phyloP scores from a whole-genome alignment of 2,329 filamentous ascomycete species.

The Calonectria pseudoreteaudii region DNA sequence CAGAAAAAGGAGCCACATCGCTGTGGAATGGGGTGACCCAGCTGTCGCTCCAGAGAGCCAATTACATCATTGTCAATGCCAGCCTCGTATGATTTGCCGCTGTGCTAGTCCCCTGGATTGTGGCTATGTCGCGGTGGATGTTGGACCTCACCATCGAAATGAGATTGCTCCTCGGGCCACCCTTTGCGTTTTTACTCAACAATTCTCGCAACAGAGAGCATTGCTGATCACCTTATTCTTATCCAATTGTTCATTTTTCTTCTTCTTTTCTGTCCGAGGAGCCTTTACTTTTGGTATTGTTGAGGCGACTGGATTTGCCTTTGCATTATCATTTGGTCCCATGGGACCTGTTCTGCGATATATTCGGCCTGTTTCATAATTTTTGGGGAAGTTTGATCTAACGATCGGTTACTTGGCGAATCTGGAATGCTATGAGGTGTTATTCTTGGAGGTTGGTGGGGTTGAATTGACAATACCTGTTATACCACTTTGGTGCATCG shows the following conservation, averaged over 20 bases:
- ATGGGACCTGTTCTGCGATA: not conserved
- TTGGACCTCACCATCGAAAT: not conserved
- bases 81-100: not conserved
- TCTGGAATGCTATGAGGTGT: not conserved
- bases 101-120: not conserved
- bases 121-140: not conserved
- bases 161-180: not conserved
- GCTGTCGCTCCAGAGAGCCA: not conserved
- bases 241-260: not conserved
- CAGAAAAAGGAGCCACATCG: not conserved
- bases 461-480: not conserved
- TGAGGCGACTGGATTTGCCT: not conserved
- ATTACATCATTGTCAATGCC: not conserved
- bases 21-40: not conserved
- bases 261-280: not conserved
- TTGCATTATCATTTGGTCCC: not conserved
- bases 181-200: not conserved
- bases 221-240: not conserved
- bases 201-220: not conserved
- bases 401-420: not conserved
- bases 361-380: no score
- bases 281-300: not conserved
- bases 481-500: not conserved
- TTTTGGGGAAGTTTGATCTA: not conserved
- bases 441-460: not conserved